phyloP scores from a whole-genome alignment of 805 yeast species.

The Lachancea mirantina region DNA sequence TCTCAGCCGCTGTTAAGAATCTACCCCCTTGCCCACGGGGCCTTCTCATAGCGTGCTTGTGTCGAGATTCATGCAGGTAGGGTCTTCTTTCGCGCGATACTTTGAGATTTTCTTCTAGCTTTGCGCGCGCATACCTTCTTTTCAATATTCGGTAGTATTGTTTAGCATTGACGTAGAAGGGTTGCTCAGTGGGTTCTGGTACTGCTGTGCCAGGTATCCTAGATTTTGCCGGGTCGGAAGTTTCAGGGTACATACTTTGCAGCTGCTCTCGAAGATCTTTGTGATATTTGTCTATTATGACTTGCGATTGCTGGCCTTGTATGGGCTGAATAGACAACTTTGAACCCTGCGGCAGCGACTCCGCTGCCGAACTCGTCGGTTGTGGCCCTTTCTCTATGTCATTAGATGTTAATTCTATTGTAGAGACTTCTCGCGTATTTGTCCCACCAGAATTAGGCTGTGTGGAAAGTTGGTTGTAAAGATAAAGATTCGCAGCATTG shows the following conservation, averaged over 20 bases:
- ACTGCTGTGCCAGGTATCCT: slow-evolving; percentile 3
- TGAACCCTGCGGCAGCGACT: no score
- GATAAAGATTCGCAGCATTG: slow-evolving; percentile 15
- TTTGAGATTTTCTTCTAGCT: slow-evolving; percentile 79
- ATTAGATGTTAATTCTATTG: no score
- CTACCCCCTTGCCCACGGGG: slow-evolving; percentile 99
- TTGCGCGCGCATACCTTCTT: slow-evolving; percentile 89
- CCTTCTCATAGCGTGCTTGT: slow-evolving; percentile 98
- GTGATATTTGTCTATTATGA: background rate
- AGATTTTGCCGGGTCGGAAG: slow-evolving; percentile 3
- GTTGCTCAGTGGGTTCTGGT: slow-evolving; percentile 58
- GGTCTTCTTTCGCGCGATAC: slow-evolving; percentile 89
- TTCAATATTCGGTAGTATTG: slow-evolving; percentile 93
- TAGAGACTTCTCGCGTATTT: no score
- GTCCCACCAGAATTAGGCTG: no score
- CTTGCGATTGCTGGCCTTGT: background rate
- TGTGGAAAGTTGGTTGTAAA: slow-evolving; percentile 19
- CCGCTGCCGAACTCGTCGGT: no score
- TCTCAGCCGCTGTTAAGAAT: slow-evolving; percentile 87
- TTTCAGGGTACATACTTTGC: slow-evolving; percentile 1
- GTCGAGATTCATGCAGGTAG: slow-evolving; percentile 92
- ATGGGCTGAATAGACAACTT: slow-evolving; percentile 6
- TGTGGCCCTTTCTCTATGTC: no score
- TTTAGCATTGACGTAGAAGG: slow-evolving; percentile 95
- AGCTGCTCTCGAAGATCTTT: background rate